Percentiles rank a stretch among this genome's conserved stretches.
phyloP scores from a whole-genome alignment of 495 filamentous ascomycete genomes.

The Daldinia childiae region DNA sequence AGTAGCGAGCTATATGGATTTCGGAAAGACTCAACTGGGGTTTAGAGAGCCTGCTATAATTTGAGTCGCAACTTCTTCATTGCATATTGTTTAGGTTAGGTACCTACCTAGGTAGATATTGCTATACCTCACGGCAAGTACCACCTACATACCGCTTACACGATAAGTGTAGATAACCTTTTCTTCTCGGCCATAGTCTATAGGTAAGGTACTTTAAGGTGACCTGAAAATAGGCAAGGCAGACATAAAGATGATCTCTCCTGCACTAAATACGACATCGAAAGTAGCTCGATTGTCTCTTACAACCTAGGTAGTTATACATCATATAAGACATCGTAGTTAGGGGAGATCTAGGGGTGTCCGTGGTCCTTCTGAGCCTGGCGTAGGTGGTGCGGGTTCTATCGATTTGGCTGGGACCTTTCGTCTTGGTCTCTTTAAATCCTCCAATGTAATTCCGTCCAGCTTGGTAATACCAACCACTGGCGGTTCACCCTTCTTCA shows the following conservation, averaged over 20 bases:
- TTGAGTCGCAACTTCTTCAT: constrained; percentile 11
- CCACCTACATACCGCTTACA: too few species aligned
- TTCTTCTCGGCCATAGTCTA: too few species aligned
- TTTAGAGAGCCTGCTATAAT: not conserved
- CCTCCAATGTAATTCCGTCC: constrained; percentile 80
- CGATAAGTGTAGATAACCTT: too few species aligned
- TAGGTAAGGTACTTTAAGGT: too few species aligned
- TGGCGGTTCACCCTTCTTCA: constrained; percentile 89
- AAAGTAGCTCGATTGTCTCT: not conserved
- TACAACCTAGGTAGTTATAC: constrained; percentile 26
- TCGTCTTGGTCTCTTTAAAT: constrained; percentile 77
- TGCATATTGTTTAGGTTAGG: too few species aligned
- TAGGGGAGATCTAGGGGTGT: constrained; percentile 39
- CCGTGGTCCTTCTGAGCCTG: constrained; percentile 27
- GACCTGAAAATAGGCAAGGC: too few species aligned
- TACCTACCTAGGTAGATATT: not conserved
- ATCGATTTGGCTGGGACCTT: constrained; percentile 61
- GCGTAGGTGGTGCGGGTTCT: constrained; percentile 9
- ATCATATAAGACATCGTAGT: constrained; percentile 7
- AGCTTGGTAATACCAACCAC: constrained; percentile 95
- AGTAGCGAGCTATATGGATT: not conserved
- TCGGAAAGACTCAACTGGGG: not conserved
- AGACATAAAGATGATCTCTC: too few species aligned
- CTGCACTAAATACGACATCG: not conserved
- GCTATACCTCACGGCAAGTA: not conserved